phyloP scores from a whole-genome alignment of 2,329 filamentous ascomycete genomes.

The Colletotrichum somersetense region DNA sequence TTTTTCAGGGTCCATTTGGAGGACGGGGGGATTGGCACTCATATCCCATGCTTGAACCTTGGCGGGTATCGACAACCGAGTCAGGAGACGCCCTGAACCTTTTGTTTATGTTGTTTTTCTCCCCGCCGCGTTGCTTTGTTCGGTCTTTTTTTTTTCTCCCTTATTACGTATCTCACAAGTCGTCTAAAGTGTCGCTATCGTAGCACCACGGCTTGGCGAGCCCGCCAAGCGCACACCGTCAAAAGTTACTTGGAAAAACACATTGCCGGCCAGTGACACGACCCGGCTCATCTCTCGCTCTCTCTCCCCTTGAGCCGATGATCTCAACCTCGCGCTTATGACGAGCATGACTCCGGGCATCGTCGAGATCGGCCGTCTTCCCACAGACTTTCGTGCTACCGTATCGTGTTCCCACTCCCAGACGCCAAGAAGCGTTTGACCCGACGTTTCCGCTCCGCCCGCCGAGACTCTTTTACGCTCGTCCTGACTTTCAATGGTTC shows the following conservation, averaged over 20 bases:
- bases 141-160: neutral
- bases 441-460: neutral
- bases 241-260: neutral
- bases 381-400: neutral
- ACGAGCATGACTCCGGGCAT: neutral
- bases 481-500: neutral
- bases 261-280: neutral
- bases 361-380: neutral
- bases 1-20: conserved; percentile 9
- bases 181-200: neutral
- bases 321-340: neutral
- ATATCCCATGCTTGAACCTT: conserved; percentile 1
- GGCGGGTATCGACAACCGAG: neutral
- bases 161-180: neutral
- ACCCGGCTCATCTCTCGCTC: too few species aligned
- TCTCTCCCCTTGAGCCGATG: neutral
- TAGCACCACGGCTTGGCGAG: neutral
- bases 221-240: neutral
- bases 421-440: neutral
- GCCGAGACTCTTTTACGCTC: neutral
- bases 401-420: neutral
- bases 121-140: too few species aligned
- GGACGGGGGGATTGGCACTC: conserved; percentile 3
- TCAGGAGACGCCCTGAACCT: neutral
- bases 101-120: too few species aligned